Conservation (phyloP, 768 basidiomycete species). For the Strobilomyces echinocephalus region DNA sequence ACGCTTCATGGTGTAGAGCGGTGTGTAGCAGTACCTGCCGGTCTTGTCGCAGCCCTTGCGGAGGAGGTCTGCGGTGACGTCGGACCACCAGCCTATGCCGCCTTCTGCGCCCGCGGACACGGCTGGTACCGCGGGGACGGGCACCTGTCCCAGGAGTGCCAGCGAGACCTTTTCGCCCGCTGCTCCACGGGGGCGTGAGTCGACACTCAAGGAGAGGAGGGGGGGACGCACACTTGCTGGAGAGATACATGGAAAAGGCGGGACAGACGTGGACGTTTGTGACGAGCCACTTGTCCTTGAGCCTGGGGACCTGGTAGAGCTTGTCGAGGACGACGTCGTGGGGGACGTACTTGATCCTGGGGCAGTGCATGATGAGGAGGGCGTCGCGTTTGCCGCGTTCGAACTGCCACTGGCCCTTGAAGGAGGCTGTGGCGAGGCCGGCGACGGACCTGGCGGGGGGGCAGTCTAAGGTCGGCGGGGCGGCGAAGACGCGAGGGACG, state of each 20-base stretch:
- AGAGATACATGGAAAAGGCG: constrained; percentile 32
- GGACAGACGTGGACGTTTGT: constrained; percentile 30
- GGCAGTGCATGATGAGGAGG: constrained; percentile 32
- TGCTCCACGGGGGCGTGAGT: background rate
- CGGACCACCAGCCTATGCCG: constrained; percentile 20
- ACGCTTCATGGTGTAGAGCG: constrained; percentile 25
- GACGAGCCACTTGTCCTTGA: constrained; percentile 32
- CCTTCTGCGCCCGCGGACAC: constrained; percentile 10
- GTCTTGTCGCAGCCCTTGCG: constrained; percentile 20
- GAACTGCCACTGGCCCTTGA: constrained; percentile 36
- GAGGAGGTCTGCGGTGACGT: constrained; percentile 16
- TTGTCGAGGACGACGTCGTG: constrained; percentile 18
- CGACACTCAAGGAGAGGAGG: background rate
- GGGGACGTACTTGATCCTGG: constrained; percentile 22
- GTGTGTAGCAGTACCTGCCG: constrained; percentile 24
- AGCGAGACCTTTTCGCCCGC: constrained; percentile 25
- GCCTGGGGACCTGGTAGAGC: constrained; percentile 20
- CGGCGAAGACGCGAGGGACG: background rate
- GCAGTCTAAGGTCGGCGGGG: background rate
- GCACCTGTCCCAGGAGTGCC: constrained; percentile 15
- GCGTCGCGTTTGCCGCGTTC: constrained; percentile 29
- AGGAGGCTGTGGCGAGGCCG: constrained; percentile 27
- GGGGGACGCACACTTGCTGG: constrained; percentile 19
- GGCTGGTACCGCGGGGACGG: constrained; percentile 8
- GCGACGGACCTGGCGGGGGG: constrained; percentile 11